Evolutionary conservation across 805 yeast genomes (phyloP), one percentile per base, ranked within the genome.

Genomic region (Kazachstania kunashirensis): DNA sequence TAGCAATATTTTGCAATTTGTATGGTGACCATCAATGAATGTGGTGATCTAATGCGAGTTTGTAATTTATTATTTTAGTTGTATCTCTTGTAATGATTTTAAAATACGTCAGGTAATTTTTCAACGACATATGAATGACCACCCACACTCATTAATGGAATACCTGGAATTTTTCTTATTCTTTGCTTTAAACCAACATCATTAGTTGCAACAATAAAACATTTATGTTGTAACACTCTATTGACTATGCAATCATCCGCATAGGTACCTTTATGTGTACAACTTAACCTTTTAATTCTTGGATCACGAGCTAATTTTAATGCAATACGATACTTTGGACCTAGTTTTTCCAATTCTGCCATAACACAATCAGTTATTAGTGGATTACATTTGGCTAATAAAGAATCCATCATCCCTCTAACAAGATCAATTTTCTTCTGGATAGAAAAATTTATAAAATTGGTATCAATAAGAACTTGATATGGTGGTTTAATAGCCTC

Each of bases 171-270:
- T 61, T 92, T 92, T 65, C 98, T 75, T 23, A 92, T 74, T 60
- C 98, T 73, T 53, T 96, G 77, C 57, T 92, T 92, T 56, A 92
- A 67, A 50, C 89, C 97, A 11, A 95, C 96, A 77, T 92, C 98
- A 57, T 89, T 92, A 1, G 97, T 89, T 33, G 98, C 98, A 25
- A 92, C 96, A 38, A 92, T 88, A 53, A 77, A 92, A 62, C 98
- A 92, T 58, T 92, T 92, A 64, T 92, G 97, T 54, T 89, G 96
- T 59, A 89, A 71, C 6, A 92, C 95, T 49, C 98, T 71, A 57
- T 82, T 78, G 13, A 92, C 97, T 7, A 92, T 58, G 61, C 98
- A 92, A 62, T 92, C 98, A 75, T 92, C 98, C 20, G 98, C 98
- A 67, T 92, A 92, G 0, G 96, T 89, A 21, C 98, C 98, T 49